Conservation (phyloP, 2,329 filamentous ascomycete species). For the Diaporthe sp. region DNA sequence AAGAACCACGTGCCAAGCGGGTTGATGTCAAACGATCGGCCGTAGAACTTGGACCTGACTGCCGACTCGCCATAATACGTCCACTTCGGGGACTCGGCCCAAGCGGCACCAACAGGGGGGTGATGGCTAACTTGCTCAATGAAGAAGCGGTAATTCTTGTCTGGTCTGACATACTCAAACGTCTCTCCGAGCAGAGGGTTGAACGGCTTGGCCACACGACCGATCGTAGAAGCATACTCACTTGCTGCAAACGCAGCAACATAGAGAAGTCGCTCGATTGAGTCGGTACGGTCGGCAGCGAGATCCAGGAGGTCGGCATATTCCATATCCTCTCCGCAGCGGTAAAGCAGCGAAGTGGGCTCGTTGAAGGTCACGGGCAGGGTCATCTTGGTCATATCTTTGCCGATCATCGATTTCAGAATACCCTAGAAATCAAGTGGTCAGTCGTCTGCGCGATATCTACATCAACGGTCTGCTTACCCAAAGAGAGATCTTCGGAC, state of each 20-base stretch:
- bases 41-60: slow-evolving; percentile 97
- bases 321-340: slow-evolving; percentile 98
- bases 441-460: slow-evolving; percentile 44
- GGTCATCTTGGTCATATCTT: slow-evolving; percentile 99
- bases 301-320: slow-evolving; percentile 93
- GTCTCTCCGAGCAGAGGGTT: slow-evolving; percentile 97
- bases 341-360: slow-evolving; percentile 93
- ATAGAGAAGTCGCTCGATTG: slow-evolving; percentile 92
- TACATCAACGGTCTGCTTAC: slow-evolving; percentile 66
- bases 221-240: slow-evolving; percentile 97
- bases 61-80: slow-evolving; percentile 97
- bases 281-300: slow-evolving; percentile 87
- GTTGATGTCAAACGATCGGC: slow-evolving; percentile 97
- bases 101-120: slow-evolving; percentile 92
- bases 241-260: slow-evolving; percentile 96
- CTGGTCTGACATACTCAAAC: slow-evolving; percentile 94
- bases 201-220: slow-evolving; percentile 97
- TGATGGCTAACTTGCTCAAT: slow-evolving; percentile 99
- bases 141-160: slow-evolving; percentile 98
- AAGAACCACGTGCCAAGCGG: slow-evolving; percentile 98
- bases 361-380: slow-evolving; percentile 98
- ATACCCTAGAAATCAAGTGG: slow-evolving; percentile 75
- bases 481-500: slow-evolving; percentile 96
- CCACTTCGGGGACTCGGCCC: slow-evolving; percentile 93
- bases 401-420: slow-evolving; percentile 99